Evolutionary conservation across 2,329 filamentous ascomycete genomes (phyloP), one percentile per base, ranked within the genome.

Genomic region (Coniochaeta pulveracea): DNA sequence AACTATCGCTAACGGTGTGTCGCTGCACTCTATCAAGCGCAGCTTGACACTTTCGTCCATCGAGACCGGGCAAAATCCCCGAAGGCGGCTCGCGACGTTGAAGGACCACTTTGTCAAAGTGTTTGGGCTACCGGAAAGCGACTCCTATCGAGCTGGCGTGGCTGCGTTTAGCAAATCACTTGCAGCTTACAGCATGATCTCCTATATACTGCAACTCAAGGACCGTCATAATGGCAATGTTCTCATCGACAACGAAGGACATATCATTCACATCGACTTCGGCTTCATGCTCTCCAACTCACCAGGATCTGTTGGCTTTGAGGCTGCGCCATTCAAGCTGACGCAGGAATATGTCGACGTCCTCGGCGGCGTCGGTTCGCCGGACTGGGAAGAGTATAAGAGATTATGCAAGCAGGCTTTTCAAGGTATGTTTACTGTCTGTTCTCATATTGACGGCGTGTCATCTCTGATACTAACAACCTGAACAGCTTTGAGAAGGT

Each of bases 231-330:
- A 91, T 50, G 84, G 84, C 35, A 91, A 91, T 48, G 80, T 91
- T 10, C 68, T 91, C 38, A 81, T 91, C 47, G 84, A 89, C 54
- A 85, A 82, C 47, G 79, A 85, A 52, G 84, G 84, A 8, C 84
- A 91, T 50, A 86, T 89, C 36, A 77, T 91, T 39, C 84, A 91
- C 51, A 91, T 91, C 40, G 84, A 91, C 55, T 91, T 91, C 54
- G 84, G 84, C 35, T 91, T 91, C 53, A 89, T 91, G 81, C 64
- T 91, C 21, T 88, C 81, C 29, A 91, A 91, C 54, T 86, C 82
- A 2, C 84, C 84, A 0, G 84, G 84, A 0, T 81, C 77, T 7
- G 83, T 91, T 50, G 83, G 82, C 3, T 91, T 91, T 47, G 84
- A 91, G 57, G 84, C 84, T 10, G 84, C 84, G 4, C 84, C 84